Evolutionary conservation across 805 yeast species (phyloP), one percentile per base, ranked within the genome.

Genomic region (Scheffersomyces spartinae): DNA sequence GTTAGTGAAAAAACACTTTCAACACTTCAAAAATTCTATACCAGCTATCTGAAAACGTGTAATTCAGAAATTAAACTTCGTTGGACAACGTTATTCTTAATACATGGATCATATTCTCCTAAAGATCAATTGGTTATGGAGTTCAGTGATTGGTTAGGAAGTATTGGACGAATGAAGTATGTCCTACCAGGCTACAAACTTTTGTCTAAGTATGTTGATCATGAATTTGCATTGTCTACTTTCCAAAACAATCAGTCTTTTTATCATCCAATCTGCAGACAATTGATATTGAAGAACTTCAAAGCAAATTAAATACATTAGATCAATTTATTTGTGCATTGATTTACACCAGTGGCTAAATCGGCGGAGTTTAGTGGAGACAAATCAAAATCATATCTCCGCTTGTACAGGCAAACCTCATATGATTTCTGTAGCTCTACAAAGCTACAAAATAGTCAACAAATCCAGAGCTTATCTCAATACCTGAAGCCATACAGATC

Each of bases 121-220:
- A 12, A 18, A 2, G 45, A 43, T 17, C 32, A 26, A 5, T 20
- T 34, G 4, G 55, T 45, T 3, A 15, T 17, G 4, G 26, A 29
- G 7, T 50, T 46, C 33, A 42, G 55, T 6, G 20, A 22, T 14
- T 52, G 57, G 57, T 34, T 52, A 28, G 57, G 55, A 6, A 39
- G 50, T 6, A 51, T 48, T 12, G 60, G 60, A 7, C 38, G 60
- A 33, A 52, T 52, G 60, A 52, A 52, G 36, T 52, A 36, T 27
- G 52, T 49, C 15, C 37, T 58, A 29, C 58, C 58, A 3, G 58
- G 58, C 7, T 52, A 45, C 31, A 32, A 27, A 18, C 28, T 45
- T 20, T 43, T 52, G 24, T 29, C 28, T 10, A 29, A 35, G 7
- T 29, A 32, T 8, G 36, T 52, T 13, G 36, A 43, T 26, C 43